A percentile compares a stretch with the other conserved stretches of the same genome.
Conservation (phyloP, 73 alveolate genomes). For the Stentor roeselii region DNA sequence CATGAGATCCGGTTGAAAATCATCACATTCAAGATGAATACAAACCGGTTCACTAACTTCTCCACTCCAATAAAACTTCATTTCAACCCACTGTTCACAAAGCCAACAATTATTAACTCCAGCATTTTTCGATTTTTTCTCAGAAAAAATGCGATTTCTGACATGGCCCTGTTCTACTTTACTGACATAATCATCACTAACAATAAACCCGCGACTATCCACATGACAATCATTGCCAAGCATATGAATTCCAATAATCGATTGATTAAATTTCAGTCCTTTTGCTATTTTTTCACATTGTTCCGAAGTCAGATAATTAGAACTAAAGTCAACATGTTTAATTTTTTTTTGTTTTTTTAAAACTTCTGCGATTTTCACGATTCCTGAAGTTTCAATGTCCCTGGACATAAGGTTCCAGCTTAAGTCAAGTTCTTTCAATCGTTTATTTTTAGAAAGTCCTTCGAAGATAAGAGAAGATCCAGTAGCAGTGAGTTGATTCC, state of each 20-base stretch:
- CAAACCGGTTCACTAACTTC: neutral
- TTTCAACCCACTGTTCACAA: conserved; percentile 13
- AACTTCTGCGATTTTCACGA: neutral
- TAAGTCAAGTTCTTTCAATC: neutral
- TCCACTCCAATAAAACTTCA: neutral
- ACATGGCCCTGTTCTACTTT: neutral
- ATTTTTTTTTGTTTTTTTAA: neutral
- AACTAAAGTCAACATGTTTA: conserved; percentile 68
- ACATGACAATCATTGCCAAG: conserved; percentile 76
- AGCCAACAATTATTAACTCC: neutral
- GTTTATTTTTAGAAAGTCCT: neutral
- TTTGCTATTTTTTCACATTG: conserved; percentile 60
- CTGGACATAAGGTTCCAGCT: neutral
- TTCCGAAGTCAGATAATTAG: conserved; percentile 47
- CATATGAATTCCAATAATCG: conserved; percentile 76
- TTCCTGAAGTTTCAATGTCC: neutral
- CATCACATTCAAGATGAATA: neutral
- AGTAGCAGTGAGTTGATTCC: neutral
- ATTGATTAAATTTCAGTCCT: conserved; percentile 60
- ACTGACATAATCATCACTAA: conserved; percentile 7
- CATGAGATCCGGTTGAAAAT: neutral
- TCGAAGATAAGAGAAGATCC: neutral
- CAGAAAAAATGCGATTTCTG: neutral
- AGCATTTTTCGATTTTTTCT: neutral
- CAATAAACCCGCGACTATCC: conserved; percentile 69